These are phyloP conservation scores for Colletotrichum endophyticum DNA, from an alignment of 2,329 filamentous ascomycete species.

Conservation along the genomic window DNA sequence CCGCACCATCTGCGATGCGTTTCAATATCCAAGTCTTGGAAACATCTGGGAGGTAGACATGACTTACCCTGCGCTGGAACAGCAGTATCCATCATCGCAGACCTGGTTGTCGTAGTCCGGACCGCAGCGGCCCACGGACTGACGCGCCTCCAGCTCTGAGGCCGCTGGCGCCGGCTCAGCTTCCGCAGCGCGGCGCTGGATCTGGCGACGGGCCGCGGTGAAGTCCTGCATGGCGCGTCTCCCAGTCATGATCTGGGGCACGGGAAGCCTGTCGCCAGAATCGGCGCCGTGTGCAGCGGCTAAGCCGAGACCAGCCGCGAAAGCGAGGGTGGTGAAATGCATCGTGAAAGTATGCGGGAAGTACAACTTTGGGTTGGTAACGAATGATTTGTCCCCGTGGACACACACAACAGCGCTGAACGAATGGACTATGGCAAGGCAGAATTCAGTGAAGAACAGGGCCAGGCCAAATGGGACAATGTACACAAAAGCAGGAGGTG, in stretches of 20 bases:
- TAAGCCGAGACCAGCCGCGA: constrained; percentile 7
- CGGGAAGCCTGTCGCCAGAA: background rate
- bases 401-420: background rate
- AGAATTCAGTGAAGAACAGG: constrained; percentile 6
- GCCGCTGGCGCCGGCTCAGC: background rate
- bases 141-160: constrained; percentile 32
- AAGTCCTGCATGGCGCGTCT: constrained; percentile 8
- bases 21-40: background rate
- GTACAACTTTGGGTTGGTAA: background rate
- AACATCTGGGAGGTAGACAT: background rate
- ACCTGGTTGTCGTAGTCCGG: constrained; percentile 32
- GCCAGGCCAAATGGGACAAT: constrained; percentile 3
- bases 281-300: constrained; percentile 12
- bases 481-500: background rate
- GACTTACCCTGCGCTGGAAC: constrained; percentile 46
- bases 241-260: constrained; percentile 13
- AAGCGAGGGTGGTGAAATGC: constrained; percentile 1
- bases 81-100: constrained; percentile 41
- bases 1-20: constrained; percentile 56
- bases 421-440: constrained; percentile 9
- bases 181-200: constrained; percentile 4
- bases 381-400: background rate
- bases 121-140: constrained; percentile 52
- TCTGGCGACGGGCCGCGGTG: constrained; percentile 6
- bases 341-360: background rate